Evolutionary conservation across 176 grass and related monocot genomes (phyloP).

Genomic region (Ananas comosus): DNA sequence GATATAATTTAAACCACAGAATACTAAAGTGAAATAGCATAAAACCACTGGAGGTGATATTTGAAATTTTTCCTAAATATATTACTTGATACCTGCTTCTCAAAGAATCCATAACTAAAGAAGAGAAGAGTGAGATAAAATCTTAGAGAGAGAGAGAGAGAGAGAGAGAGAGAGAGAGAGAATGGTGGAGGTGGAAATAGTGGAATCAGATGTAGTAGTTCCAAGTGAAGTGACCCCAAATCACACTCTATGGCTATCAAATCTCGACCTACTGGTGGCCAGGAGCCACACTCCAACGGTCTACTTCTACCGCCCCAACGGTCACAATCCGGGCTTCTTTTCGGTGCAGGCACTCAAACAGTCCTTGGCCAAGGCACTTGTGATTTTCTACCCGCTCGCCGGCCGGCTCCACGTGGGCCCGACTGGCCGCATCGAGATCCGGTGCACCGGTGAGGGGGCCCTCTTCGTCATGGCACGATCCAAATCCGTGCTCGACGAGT

Average conservation of each 20-base stretch:
- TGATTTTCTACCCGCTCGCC: constrained; percentile 55
- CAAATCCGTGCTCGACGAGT: constrained; percentile 31
- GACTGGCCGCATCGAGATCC: constrained; percentile 32
- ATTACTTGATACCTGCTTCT: no score
- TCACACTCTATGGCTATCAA: constrained; percentile 44
- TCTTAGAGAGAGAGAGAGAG: background rate
- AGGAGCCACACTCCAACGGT: constrained; percentile 45
- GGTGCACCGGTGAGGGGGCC: constrained; percentile 55
- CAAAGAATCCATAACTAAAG: background rate
- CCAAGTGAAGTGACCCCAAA: constrained; percentile 47
- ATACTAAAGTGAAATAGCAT: no score
- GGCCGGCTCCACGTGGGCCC: constrained; percentile 26
- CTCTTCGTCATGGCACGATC: constrained; percentile 38
- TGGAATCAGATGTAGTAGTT: constrained; percentile 45
- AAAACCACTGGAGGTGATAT: no score
- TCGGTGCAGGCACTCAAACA: constrained; percentile 31
- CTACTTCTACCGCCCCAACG: constrained; percentile 39
- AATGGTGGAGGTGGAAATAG: constrained; percentile 29
- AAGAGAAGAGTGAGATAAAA: background rate
- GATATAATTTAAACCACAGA: no score
- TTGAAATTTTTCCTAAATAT: no score
- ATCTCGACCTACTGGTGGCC: constrained; percentile 44
- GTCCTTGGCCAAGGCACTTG: constrained; percentile 43
- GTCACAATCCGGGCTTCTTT: constrained; percentile 22
- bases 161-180: background rate